Conservation (phyloP, 768 basidiomycete genomes). For the Hysterangium stoloniferum region DNA sequence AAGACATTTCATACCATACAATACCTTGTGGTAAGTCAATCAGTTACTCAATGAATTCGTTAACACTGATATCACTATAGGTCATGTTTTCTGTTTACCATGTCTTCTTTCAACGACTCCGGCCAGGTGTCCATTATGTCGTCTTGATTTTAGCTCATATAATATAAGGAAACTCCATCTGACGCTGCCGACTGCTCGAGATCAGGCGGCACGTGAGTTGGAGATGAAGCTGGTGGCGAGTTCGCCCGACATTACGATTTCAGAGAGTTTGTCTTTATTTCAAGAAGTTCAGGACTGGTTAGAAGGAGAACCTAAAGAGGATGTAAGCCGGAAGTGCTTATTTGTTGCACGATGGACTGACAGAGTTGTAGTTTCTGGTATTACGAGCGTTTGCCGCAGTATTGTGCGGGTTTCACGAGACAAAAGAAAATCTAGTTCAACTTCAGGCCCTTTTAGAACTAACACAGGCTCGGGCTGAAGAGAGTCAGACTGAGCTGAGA, state of each 20-base stretch:
- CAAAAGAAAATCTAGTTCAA: conserved; percentile 7
- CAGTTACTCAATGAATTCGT: conserved; percentile 10
- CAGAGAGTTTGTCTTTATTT: conserved; percentile 7
- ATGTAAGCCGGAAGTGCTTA: not conserved
- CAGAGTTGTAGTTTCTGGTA: not conserved
- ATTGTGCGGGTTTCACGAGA: conserved; percentile 11
- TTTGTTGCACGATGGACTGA: not conserved
- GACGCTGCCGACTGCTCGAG: conserved; percentile 4
- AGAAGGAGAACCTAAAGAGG: conserved; percentile 4
- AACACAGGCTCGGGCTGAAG: not conserved
- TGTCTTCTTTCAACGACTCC: conserved; percentile 9
- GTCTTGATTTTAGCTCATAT: conserved; percentile 6
- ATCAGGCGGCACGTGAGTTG: conserved; percentile 1
- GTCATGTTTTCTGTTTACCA: conserved; percentile 10
- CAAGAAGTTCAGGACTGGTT: conserved; percentile 13
- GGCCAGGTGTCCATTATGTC: conserved; percentile 10
- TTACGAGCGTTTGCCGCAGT: conserved; percentile 10
- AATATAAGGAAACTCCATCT: conserved; percentile 9
- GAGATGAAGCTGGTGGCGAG: conserved; percentile 10
- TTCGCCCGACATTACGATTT: conserved; percentile 10
- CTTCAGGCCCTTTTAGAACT: not conserved
- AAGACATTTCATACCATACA: conserved; percentile 48
- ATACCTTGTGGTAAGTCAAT: conserved; percentile 67
- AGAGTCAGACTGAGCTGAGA: conserved; percentile 1
- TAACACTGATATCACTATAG: conserved; percentile 1